These are phyloP conservation scores for Suillus brevipes DNA, from an alignment of 768 basidiomycete genomes.

Conservation along the genomic window DNA sequence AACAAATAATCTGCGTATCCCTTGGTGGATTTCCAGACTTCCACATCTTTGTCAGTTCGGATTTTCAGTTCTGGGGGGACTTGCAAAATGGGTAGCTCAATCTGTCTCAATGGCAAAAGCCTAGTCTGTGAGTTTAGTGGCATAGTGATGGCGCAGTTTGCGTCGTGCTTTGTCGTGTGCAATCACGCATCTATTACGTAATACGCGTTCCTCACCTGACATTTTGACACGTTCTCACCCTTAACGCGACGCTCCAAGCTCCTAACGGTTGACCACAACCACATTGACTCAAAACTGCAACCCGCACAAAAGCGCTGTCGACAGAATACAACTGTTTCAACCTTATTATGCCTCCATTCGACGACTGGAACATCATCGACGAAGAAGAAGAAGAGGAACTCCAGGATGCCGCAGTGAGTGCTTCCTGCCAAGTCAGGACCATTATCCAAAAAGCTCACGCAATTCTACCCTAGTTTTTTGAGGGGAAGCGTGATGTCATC, in stretches of 20 bases:
- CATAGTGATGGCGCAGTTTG: slow-evolving; percentile 12
- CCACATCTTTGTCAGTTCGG: slow-evolving; percentile 69
- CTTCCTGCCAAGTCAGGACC: slow-evolving; percentile 1
- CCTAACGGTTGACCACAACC: background rate
- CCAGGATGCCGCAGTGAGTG: slow-evolving; percentile 61
- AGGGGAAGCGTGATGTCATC: slow-evolving; percentile 81
- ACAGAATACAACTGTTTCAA: background rate
- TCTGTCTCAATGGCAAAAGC: slow-evolving; percentile 33
- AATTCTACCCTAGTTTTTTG: slow-evolving; percentile 48
- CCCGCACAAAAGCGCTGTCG: background rate
- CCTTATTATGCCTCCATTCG: slow-evolving; percentile 60
- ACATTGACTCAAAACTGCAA: background rate
- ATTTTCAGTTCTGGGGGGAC: slow-evolving; percentile 54
- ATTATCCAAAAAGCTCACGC: background rate
- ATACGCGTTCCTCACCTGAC: slow-evolving; percentile 21
- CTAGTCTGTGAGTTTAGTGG: slow-evolving; percentile 5
- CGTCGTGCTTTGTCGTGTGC: background rate
- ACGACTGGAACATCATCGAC: slow-evolving; percentile 78
- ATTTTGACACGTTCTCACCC: slow-evolving; percentile 5
- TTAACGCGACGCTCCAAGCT: slow-evolving; percentile 11
- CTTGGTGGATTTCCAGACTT: slow-evolving; percentile 65
- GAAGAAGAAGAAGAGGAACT: slow-evolving; percentile 85
- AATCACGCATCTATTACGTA: slow-evolving; percentile 18
- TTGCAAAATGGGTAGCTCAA: slow-evolving; percentile 26
- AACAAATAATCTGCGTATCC: slow-evolving; percentile 74